phyloP scores from a whole-genome alignment of 2,329 filamentous ascomycete species.

The Hypoxylon sp. region DNA sequence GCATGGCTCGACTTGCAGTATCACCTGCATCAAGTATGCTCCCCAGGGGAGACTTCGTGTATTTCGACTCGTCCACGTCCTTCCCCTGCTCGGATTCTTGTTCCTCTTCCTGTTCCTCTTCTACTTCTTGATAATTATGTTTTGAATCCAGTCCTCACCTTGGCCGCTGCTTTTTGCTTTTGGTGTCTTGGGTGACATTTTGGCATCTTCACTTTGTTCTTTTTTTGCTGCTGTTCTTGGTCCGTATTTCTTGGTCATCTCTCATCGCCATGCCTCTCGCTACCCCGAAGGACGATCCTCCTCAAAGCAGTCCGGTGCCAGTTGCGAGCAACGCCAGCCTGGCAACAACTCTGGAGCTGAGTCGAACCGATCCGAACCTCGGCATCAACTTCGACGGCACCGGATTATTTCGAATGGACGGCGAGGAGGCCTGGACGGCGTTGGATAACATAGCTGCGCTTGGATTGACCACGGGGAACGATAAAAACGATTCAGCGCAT shows the following conservation, averaged over 20 bases:
- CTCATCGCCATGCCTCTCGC: constrained; percentile 41
- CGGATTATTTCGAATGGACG: constrained; percentile 45
- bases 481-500: constrained; percentile 39
- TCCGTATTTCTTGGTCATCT: constrained; percentile 40
- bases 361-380: constrained; percentile 40
- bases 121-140: constrained; percentile 51
- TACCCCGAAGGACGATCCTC: constrained; percentile 41
- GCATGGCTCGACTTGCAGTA: constrained; percentile 33
- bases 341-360: constrained; percentile 44
- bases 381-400: constrained; percentile 45
- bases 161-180: constrained; percentile 43
- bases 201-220: constrained; percentile 44
- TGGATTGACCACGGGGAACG: constrained; percentile 48
- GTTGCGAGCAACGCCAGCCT: constrained; percentile 50
- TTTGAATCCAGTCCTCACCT: constrained; percentile 48
- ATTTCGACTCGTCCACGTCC: constrained; percentile 33
- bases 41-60: constrained; percentile 25
- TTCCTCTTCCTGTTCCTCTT: constrained; percentile 47
- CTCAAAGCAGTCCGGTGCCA: constrained; percentile 49
- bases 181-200: constrained; percentile 54
- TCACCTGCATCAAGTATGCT: constrained; percentile 34
- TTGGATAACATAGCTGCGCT: constrained; percentile 53
- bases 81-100: constrained; percentile 42
- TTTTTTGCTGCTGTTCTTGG: constrained; percentile 44
- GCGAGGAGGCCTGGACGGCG: constrained; percentile 48